Conservation (phyloP, 2,329 filamentous ascomycete species). For the Fusarium domesticum region DNA sequence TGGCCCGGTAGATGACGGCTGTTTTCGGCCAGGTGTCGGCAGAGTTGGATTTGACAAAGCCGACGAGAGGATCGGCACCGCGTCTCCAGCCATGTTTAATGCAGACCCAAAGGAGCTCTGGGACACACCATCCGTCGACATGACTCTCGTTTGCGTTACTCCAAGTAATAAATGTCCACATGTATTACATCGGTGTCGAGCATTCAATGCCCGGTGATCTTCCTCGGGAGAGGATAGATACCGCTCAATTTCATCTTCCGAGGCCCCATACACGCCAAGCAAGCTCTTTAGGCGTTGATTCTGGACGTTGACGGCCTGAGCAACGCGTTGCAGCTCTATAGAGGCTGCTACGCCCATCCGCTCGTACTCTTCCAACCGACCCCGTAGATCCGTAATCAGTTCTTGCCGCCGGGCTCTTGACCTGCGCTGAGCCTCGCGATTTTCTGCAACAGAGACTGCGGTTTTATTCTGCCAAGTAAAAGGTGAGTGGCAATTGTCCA, state of each 20-base stretch:
- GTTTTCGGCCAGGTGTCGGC: not conserved
- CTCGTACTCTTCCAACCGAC: conserved; percentile 4
- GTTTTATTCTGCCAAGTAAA: not conserved
- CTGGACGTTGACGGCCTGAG: conserved; percentile 2
- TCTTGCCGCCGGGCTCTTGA: conserved; percentile 8
- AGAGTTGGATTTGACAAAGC: conserved; percentile 1
- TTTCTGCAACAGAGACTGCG: conserved; percentile 1
- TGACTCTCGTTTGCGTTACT: not conserved
- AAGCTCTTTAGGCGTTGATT: conserved; percentile 7
- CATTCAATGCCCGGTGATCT: conserved; percentile 1
- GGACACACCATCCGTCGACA: not conserved
- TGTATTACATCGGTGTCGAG: conserved; percentile 1
- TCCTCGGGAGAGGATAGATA: not conserved
- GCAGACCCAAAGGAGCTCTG: conserved; percentile 1
- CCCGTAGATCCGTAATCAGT: conserved; percentile 7
- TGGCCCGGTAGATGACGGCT: not conserved
- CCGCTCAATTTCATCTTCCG: conserved; percentile 3
- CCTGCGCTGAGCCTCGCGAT: conserved; percentile 11
- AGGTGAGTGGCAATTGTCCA: conserved; percentile 1
- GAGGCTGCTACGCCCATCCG: conserved; percentile 5
- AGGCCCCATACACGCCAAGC: conserved; percentile 2
- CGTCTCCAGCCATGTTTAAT: conserved; percentile 1
- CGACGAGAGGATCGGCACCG: not conserved
- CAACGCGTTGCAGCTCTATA: conserved; percentile 7
- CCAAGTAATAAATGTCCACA: not conserved